phyloP scores from a whole-genome alignment of 129 eudicot species.

The Flaveria brownii region DNA sequence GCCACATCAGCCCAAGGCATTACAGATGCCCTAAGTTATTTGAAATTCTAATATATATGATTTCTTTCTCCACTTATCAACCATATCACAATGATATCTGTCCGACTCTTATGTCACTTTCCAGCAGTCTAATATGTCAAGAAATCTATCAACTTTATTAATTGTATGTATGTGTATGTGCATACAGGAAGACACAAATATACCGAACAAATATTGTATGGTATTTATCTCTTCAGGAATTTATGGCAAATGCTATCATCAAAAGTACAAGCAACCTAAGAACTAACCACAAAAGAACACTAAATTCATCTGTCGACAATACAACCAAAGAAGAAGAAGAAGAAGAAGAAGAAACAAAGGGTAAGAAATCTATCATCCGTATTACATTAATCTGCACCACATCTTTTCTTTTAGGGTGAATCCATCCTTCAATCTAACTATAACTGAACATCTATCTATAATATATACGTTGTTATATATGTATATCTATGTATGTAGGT shows the following conservation, averaged over 20 bases:
- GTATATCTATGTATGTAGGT: background rate
- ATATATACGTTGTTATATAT: too few relatives aligned
- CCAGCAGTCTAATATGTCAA: slow-evolving; percentile 28
- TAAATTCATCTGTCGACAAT: slow-evolving; percentile 24
- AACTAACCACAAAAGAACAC: slow-evolving; percentile 30
- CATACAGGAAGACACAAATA: slow-evolving; percentile 10
- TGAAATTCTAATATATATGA: background rate
- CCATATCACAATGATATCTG: slow-evolving; percentile 8
- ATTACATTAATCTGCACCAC: background rate
- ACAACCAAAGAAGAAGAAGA: background rate
- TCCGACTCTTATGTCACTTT: slow-evolving; percentile 28
- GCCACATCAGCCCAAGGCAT: too few relatives aligned
- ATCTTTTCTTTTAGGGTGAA: slow-evolving; percentile 8
- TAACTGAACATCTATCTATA: background rate
- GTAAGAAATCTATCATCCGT: slow-evolving; percentile 26
- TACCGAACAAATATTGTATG: background rate
- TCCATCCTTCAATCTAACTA: slow-evolving; percentile 4
- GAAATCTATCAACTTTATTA: slow-evolving; percentile 20
- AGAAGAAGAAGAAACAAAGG: slow-evolving; percentile 18
- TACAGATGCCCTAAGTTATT: background rate
- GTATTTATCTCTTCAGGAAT: slow-evolving; percentile 18
- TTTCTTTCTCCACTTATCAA: background rate
- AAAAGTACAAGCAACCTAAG: slow-evolving; percentile 28
- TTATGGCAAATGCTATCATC: slow-evolving; percentile 20
- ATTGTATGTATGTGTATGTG: slow-evolving; percentile 14